phyloP scores from a whole-genome alignment of 2,329 filamentous ascomycete species.

The Aureobasidium mangrovei region DNA sequence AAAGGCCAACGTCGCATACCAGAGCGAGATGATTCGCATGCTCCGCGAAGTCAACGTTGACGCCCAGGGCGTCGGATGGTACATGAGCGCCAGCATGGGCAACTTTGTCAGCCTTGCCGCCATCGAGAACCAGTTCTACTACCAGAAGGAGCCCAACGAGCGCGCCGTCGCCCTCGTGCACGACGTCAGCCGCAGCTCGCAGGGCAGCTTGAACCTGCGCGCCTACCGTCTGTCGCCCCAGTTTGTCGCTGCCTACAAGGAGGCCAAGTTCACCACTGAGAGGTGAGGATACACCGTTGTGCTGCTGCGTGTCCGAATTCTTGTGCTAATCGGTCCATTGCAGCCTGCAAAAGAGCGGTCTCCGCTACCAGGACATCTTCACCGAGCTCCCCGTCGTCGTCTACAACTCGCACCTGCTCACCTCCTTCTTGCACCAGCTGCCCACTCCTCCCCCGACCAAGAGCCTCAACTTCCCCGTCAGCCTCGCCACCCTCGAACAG shows the following conservation, averaged over 20 bases:
- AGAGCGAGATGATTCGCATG: constrained; percentile 95
- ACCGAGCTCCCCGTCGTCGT: constrained; percentile 80
- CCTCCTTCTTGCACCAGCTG: constrained; percentile 87
- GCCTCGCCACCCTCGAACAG: constrained; percentile 66
- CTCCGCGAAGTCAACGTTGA: constrained; percentile 96
- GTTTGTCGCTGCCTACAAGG: constrained; percentile 90
- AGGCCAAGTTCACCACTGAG: constrained; percentile 95
- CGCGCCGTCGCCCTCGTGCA: constrained; percentile 82
- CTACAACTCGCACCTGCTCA: constrained; percentile 96
- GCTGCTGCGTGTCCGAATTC: not conserved
- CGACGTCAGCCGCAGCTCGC: constrained; percentile 89
- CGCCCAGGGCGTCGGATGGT: constrained; percentile 97
- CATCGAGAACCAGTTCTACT: constrained; percentile 96
- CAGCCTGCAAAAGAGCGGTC: constrained; percentile 87
- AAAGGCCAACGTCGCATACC: constrained; percentile 81
- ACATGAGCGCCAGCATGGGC: constrained; percentile 96
- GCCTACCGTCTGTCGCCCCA: constrained; percentile 81
- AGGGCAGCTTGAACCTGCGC: constrained; percentile 79
- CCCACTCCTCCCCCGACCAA: constrained; percentile 52
- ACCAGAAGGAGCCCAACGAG: constrained; percentile 87
- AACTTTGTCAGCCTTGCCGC: constrained; percentile 94
- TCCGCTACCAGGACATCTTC: constrained; percentile 89
- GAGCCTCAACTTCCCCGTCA: constrained; percentile 66
- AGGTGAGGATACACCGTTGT: constrained; percentile 50
- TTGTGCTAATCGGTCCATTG: constrained; percentile 20